phyloP scores from a whole-genome alignment of 495 filamentous ascomycete genomes.

The Xylaria intraflava region DNA sequence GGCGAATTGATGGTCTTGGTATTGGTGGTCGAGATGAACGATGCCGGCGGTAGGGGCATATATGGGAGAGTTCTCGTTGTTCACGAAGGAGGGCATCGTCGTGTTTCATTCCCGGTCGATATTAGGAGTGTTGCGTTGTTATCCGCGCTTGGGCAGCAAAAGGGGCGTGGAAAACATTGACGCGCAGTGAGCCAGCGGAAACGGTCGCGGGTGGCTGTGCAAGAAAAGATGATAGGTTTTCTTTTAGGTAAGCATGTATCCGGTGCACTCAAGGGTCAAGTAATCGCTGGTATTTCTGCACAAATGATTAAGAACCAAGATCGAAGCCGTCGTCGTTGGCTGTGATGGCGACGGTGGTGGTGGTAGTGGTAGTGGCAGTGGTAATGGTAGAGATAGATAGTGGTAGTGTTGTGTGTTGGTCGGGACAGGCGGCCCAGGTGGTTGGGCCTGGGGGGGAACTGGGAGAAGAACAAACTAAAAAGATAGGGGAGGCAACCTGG shows the following conservation, averaged over 20 bases:
- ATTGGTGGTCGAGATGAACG: conserved; percentile 29
- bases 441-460: neutral
- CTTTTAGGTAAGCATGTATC: conserved; percentile 4
- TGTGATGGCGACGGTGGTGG: neutral
- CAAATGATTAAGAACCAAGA: neutral
- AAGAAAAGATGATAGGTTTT: neutral
- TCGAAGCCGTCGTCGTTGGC: neutral
- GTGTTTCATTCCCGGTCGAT: conserved; percentile 15
- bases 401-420: neutral
- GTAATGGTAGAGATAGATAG: neutral
- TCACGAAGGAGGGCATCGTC: conserved; percentile 54
- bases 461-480: conserved; percentile 5
- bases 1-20: conserved; percentile 15
- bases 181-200: neutral
- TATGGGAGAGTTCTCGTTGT: conserved; percentile 43
- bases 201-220: neutral
- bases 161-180: conserved; percentile 12
- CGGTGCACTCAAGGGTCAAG: too few species aligned
- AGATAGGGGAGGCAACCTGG: conserved; percentile 7
- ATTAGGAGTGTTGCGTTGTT: neutral
- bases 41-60: conserved; percentile 35
- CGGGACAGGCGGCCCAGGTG: neutral
- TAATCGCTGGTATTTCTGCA: conserved; percentile 3
- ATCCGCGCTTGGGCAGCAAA: conserved; percentile 1
- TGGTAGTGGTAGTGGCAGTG: neutral